Base-by-base conservation (phyloP, 192 early-diverging fungal species). In the Haplosporangium gracile region DNA sequence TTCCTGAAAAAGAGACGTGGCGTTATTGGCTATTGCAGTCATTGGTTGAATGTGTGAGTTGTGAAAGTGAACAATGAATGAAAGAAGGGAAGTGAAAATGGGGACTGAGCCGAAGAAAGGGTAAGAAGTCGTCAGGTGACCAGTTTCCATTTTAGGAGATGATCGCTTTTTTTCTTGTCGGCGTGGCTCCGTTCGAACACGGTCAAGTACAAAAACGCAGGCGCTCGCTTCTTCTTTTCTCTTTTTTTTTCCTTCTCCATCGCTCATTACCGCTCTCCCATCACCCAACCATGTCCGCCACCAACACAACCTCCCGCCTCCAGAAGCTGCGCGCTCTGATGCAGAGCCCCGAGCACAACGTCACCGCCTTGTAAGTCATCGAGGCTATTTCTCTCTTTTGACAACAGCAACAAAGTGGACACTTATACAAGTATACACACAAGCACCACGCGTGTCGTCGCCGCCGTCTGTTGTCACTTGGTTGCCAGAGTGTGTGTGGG, bases 261-360 rank as follows among this genome's bases (percentile, higher is more conserved):
- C 39, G 2, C 32, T 47, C 45, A 55, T 32, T 57, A 26, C 39
- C 73, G 38, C 77, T 75, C 22, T 29, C 38, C 51, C 77, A 60
- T 53, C 83, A 18, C 7, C 40, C 63, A 39, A 10, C 38, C n/a
- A 80, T 80, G 83, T 49, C 84, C 32, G 79, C 79, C 39, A 86
- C 84, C 78, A 86, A 81, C 85, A 95, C 94, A 32, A 90, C 90
- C 74, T 79, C 79, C 40, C 89, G 92, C 68, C 81, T 95, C 36
- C 87, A 83, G 69, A 89, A 85, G 60, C 88, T 95, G 80, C 92
- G 95, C 75, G 91, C 85, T 74, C 89, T 94, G 69, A 93, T 95
- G 93, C 77, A 80, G 70, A 88, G 76, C 72, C 60, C 88, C 57
- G 78, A 82, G 81, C 75, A 91, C 90, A 92, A 91, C 77, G 79